These are phyloP conservation scores for Rheum nobile DNA, from an alignment of 148 eudicot genomes.

Conservation along the genomic window DNA sequence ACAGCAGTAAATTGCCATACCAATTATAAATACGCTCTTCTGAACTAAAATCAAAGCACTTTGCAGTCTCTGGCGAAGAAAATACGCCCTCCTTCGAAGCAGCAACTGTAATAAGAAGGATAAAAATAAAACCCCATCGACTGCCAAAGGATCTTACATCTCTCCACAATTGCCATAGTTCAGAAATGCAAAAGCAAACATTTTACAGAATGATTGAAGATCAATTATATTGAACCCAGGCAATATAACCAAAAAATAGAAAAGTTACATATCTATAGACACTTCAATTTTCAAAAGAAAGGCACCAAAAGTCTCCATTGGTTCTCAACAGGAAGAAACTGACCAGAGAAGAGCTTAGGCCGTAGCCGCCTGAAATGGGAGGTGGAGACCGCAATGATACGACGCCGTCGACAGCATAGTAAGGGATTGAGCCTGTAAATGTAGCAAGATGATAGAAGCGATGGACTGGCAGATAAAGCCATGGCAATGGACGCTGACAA, in stretches of 20 bases:
- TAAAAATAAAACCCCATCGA: not conserved
- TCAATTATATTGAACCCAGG: not conserved
- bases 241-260: not conserved
- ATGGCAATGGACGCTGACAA: slow-evolving; percentile 13
- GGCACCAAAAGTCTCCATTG: not conserved
- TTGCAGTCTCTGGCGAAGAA: slow-evolving; percentile 67
- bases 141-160: not conserved
- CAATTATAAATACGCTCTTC: slow-evolving; percentile 94
- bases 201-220: not conserved
- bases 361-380: slow-evolving; percentile 17
- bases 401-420: slow-evolving; percentile 41
- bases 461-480: slow-evolving; percentile 44
- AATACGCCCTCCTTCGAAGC: slow-evolving; percentile 51
- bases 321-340: not conserved
- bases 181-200: not conserved
- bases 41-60: slow-evolving; percentile 63
- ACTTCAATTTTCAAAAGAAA: not conserved
- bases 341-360: slow-evolving; percentile 38
- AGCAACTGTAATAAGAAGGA: slow-evolving; percentile 34
- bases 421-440: slow-evolving; percentile 48
- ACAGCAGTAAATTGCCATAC: slow-evolving; percentile 23
- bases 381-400: slow-evolving; percentile 17
- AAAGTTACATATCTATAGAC: not conserved
- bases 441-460: slow-evolving; percentile 47
- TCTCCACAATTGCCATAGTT: not conserved